Evolutionary conservation across 2,329 filamentous ascomycete genomes (phyloP).

Genomic region (Magnaporthiopsis poae): DNA sequence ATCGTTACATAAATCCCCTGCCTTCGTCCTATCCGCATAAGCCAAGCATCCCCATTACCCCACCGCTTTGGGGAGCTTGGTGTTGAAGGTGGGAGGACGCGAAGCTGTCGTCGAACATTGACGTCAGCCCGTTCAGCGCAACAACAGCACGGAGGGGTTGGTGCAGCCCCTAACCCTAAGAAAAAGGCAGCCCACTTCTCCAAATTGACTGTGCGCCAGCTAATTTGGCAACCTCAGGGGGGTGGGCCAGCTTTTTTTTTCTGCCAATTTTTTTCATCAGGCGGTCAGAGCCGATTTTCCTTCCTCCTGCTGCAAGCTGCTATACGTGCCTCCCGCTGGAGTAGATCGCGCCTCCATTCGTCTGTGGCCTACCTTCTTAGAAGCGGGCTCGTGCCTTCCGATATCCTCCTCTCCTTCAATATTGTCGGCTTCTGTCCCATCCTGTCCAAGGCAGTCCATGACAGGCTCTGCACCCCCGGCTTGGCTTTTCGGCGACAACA

Average conservation of each 20-base stretch:
- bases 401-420: background rate
- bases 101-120: background rate
- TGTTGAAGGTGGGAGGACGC: background rate
- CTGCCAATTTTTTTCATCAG: background rate
- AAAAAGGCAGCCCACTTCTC: background rate
- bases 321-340: background rate
- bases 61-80: background rate
- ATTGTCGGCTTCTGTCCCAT: background rate
- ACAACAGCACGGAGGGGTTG: background rate
- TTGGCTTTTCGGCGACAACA: conserved; percentile 6
- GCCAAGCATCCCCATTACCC: background rate
- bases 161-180: background rate
- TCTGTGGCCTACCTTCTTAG: background rate
- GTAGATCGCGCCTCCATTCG: background rate
- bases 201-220: background rate
- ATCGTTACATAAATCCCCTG: background rate
- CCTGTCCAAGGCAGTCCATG: background rate
- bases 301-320: background rate
- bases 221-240: background rate
- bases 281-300: background rate
- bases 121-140: background rate
- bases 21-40: background rate
- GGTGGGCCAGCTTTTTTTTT: background rate
- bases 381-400: background rate
- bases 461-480: conserved; percentile 3